These are phyloP conservation scores for Geotrichum candidum DNA, from an alignment of 1,139 yeast genomes.

Conservation along the genomic window DNA sequence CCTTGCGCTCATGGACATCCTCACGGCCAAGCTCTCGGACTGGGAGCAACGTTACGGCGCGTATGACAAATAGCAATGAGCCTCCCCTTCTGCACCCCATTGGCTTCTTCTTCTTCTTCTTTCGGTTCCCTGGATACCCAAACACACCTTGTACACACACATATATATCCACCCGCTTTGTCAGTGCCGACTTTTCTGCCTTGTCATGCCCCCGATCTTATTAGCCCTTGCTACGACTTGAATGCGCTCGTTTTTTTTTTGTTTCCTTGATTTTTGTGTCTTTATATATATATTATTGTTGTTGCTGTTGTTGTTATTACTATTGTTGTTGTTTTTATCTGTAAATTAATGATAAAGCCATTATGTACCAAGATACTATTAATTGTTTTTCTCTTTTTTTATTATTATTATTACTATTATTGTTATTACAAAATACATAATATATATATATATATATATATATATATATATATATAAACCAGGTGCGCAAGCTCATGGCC, in stretches of 20 bases:
- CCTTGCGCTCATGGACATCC: slow-evolving; percentile 56
- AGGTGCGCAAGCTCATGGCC: not conserved
- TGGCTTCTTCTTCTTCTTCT: too few species aligned
- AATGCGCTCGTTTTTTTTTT: not conserved
- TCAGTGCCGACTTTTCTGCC: not conserved
- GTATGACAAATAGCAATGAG: slow-evolving; percentile 27
- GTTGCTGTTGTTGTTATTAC: not conserved
- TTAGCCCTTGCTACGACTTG: not conserved
- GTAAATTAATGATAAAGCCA: not conserved
- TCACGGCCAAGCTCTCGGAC: slow-evolving; percentile 58
- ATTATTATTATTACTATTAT: too few species aligned
- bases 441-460: too few species aligned
- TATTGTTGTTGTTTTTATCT: not conserved
- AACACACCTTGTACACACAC: too few species aligned
- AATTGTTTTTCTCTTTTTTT: not conserved
- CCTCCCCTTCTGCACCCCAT: not conserved
- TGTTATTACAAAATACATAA: not conserved
- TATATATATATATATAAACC: not conserved
- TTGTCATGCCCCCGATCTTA: not conserved
- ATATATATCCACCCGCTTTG: too few species aligned
- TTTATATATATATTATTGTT: not conserved
- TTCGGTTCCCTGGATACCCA: too few species aligned
- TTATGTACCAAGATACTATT: not conserved
- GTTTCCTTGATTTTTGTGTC: not conserved
- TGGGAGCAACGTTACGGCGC: slow-evolving; percentile 78